These are phyloP conservation scores for Penicillium fuscoglaucum DNA, from an alignment of 2,329 filamentous ascomycete genomes.

Conservation along the genomic window DNA sequence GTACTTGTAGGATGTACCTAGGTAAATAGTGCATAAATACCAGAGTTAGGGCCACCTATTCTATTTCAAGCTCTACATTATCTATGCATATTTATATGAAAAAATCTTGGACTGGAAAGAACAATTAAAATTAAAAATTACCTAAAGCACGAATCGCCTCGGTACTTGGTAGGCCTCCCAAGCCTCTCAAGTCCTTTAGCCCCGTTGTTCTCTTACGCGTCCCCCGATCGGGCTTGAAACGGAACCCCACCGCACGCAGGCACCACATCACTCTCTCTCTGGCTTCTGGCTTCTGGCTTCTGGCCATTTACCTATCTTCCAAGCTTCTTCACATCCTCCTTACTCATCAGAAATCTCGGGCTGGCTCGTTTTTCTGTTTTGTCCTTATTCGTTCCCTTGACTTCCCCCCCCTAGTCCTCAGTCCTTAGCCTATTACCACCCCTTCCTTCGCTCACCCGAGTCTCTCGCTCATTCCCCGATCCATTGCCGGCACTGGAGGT, in stretches of 20 bases:
- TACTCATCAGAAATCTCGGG: constrained; percentile 23
- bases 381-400: constrained; percentile 5
- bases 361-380: constrained; percentile 24
- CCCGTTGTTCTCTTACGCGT: constrained; percentile 28
- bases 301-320: not conserved
- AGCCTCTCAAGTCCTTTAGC: constrained; percentile 7
- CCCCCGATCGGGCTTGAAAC: constrained; percentile 29
- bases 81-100: not conserved
- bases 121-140: constrained; percentile 1
- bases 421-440: constrained; percentile 5
- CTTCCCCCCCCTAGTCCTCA: not conserved
- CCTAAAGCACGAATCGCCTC: not conserved
- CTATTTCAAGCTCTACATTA: not conserved
- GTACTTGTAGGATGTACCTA: not conserved
- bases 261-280: constrained; percentile 12
- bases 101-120: not conserved
- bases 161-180: not conserved
- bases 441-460: constrained; percentile 14
- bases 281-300: constrained; percentile 5
- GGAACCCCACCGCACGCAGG: constrained; percentile 33
- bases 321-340: constrained; percentile 9
- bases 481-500: constrained; percentile 35
- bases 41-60: not conserved
- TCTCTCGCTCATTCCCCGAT: constrained; percentile 18
- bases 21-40: not conserved